Evolutionary conservation across 352 stramenopile species (phyloP).

Genomic region (Globisporangium cederbergense): DNA sequence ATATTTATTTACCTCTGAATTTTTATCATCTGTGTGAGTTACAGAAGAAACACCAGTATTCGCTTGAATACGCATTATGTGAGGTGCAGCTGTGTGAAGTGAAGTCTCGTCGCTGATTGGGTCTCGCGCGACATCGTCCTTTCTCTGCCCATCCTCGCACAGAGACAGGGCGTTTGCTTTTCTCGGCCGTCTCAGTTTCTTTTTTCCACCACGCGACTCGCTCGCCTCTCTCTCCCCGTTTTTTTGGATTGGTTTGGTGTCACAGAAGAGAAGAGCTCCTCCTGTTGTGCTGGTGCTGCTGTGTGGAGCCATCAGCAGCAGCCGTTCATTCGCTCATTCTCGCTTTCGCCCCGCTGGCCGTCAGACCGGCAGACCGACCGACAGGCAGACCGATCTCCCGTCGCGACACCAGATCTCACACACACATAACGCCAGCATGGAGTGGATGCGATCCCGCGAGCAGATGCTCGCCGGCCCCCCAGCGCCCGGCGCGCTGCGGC

Average conservation of each 20-base stretch:
- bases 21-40: no score
- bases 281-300: constrained; percentile 5
- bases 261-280: constrained; percentile 2
- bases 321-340: constrained; percentile 11
- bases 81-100: neutral
- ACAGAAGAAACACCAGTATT: neutral
- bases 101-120: constrained; percentile 5
- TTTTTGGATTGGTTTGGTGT: constrained; percentile 4
- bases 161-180: neutral
- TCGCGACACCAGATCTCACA: neutral
- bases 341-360: constrained; percentile 17
- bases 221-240: neutral
- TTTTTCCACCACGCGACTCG: constrained; percentile 10
- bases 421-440: constrained; percentile 21
- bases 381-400: no score
- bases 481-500: constrained; percentile 16
- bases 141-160: neutral
- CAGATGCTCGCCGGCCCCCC: constrained; percentile 30
- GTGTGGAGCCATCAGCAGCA: constrained; percentile 13
- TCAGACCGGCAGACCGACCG: neutral
- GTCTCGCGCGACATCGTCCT: neutral
- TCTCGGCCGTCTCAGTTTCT: constrained; percentile 18
- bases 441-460: constrained; percentile 55
- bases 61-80: neutral
- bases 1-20: neutral